Base-by-base conservation (phyloP, 2,329 filamentous ascomycete species). In the Curvularia lunata region DNA sequence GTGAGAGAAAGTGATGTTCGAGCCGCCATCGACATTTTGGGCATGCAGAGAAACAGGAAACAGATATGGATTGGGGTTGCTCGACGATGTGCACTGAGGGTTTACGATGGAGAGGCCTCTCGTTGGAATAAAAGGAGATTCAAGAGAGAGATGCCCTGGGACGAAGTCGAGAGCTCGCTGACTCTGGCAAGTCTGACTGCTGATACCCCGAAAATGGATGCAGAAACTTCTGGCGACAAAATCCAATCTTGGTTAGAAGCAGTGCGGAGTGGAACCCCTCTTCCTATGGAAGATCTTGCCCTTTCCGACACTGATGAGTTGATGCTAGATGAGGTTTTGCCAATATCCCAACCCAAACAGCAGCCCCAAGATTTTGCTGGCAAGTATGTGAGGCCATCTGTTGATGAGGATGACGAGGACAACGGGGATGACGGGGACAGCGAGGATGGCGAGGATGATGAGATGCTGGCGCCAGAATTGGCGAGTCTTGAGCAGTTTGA, bases 11-110 rank as follows among this genome's bases (percentile, higher is more conserved):
- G 80, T 51, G 85, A 88, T 69, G 84, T 88, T 0, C 70, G 73
- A 32, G 78, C 84, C 12, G 86, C 87, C 19, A 66, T 86, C 13
- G 78, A 84, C 10, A 75, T 86, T 2, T 71, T 89, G 4, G 79
- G 80, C 5, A 75, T 89, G 74, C 76, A 80, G 38, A 67, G 66
- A 3, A 74, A 83, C 55, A 75, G 76, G 6, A 72, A 75, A 19
- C 71, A 81, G 3, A 84, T 83, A 54, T 88, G 87, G 84, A 72
- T 78, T 12, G 75, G 72, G 2, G 75, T 82, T 6, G 79, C 86
- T 1, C 79, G 83, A 57, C 80, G 85, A 58, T 84, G 82, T 63
- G 76, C 78, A 8, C 65, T 89, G 4, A 69, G 79, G 13, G 82
- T 89, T 2, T 78, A 80, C 45, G 55, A 56, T 9, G 62, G 67